Evolutionary conservation across 495 filamentous ascomycete species (phyloP), one percentile per base, ranked within the genome.

Genomic region (Podospora pseudopauciseta): DNA sequence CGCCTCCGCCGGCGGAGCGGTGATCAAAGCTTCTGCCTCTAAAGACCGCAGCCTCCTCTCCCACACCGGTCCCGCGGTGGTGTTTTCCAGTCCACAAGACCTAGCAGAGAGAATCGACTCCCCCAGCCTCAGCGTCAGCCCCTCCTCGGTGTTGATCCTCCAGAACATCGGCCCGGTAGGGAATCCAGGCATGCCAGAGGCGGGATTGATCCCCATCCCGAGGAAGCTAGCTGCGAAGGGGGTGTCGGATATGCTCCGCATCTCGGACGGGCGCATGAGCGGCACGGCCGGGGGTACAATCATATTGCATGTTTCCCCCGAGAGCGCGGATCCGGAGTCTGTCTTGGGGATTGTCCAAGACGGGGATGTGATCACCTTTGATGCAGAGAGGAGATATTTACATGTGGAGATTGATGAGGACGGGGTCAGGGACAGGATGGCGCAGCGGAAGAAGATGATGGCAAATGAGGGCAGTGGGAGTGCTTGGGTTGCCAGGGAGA

Each of bases 251-350:
- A 91, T 91, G 89, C 74, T 91, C 54, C 78, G 89, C 0, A 74
- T 91, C 1, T 88, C 85, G 0, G 89, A 91, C 71, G 88, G 89
- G 0, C 75, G 89, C 15, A 90, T 91, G 87, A 87, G 85, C 49
- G 88, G 89, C 0, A 91, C 88, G 0, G 89, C 89, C 0, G 88
- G 87, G 0, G 88, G 89, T 1, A 90, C 87, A 0, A 88, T 91
- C n/a, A 80, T 89, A 0, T 76, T 91, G 54, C 88, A 90, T 73
- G 81, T 90, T 2, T 85, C 84, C 19, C 89, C 88, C 0, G 89
- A 91, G 74, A 83, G 85, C 44, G 87, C 81, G 4, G 72, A 87
- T 44, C 83, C 86, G 9, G 79, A 71, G 34, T 85, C 80, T n/a
- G 84, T 84, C 32, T 79, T 90, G 59, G 88, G 87, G 0, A 75